These are phyloP conservation scores for Pestalotiopsis sp. DNA, from an alignment of 2,329 filamentous ascomycete genomes.

Conservation along the genomic window DNA sequence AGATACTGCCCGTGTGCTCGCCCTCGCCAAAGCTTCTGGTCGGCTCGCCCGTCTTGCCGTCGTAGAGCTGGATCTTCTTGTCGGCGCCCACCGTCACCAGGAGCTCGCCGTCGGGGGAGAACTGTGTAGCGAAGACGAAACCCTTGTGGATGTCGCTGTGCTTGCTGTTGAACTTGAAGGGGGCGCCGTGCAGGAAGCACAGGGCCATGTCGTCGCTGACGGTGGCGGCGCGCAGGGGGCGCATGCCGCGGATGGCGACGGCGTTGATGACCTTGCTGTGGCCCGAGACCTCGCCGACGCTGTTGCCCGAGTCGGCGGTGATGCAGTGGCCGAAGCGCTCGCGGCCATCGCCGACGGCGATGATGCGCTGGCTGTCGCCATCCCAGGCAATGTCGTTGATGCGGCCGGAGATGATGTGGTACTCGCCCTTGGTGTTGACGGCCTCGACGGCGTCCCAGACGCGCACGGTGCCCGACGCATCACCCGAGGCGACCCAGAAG, in stretches of 20 bases:
- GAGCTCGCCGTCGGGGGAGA: constrained; percentile 81
- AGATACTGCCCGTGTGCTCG: constrained; percentile 91
- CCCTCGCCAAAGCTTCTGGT: constrained; percentile 76
- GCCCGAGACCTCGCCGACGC: constrained; percentile 89
- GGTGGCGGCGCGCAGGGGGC: constrained; percentile 89
- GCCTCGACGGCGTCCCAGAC: constrained; percentile 94
- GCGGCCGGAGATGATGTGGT: constrained; percentile 88
- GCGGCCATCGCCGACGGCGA: constrained; percentile 93
- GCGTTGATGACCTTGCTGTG: constrained; percentile 91
- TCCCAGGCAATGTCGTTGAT: constrained; percentile 99
- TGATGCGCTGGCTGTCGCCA: constrained; percentile 92
- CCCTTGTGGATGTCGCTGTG: constrained; percentile 78
- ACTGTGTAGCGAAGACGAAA: constrained; percentile 85
- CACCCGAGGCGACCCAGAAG: constrained; percentile 92
- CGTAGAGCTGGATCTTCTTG: constrained; percentile 88
- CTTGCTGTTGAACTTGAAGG: constrained; percentile 95
- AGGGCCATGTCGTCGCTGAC: constrained; percentile 87
- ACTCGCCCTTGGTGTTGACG: constrained; percentile 86
- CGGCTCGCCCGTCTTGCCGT: constrained; percentile 91
- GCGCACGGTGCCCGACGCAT: constrained; percentile 79
- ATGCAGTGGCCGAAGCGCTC: constrained; percentile 94
- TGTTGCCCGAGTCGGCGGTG: constrained; percentile 94
- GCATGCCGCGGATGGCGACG: constrained; percentile 84
- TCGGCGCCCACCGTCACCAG: constrained; percentile 93
- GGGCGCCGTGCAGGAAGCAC: constrained; percentile 90